Conservation (phyloP, 441 rosid genomes). For the Gossypium trilobum region DNA sequence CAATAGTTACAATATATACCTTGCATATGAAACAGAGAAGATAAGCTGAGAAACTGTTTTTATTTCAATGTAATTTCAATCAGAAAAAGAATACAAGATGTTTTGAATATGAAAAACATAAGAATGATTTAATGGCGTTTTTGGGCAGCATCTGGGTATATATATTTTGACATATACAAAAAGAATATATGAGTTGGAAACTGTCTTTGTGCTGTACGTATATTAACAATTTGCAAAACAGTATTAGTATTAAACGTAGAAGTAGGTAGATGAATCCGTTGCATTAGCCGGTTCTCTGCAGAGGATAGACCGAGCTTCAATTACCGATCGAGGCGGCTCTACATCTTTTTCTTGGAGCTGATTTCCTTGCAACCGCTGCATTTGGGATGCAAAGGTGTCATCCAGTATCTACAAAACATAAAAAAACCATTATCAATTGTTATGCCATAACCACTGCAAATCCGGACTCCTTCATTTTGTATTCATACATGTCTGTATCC, state of each 20-base stretch:
- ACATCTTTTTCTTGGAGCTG: conserved; percentile 74
- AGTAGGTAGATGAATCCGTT: conserved; percentile 59
- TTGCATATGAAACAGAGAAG: background rate
- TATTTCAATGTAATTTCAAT: background rate
- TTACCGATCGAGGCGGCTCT: conserved; percentile 81
- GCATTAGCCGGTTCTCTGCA: conserved; percentile 66
- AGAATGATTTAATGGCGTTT: background rate
- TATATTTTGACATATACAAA: background rate
- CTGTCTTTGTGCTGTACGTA: background rate
- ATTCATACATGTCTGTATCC: background rate
- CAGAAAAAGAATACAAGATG: background rate
- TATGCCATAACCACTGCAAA: background rate
- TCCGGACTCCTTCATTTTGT: background rate
- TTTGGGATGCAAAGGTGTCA: conserved; percentile 83
- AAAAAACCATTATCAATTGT: background rate
- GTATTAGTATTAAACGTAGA: conserved; percentile 39
- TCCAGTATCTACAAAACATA: conserved; percentile 52
- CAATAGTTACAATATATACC: too few relatives aligned
- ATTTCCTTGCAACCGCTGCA: conserved; percentile 79
- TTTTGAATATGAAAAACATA: background rate
- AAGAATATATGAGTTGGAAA: background rate
- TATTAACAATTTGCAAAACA: background rate
- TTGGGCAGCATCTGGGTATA: background rate
- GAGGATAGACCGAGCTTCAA: conserved; percentile 91
- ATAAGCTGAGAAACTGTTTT: background rate